These are phyloP conservation scores for Hypoxylon sp. DNA, from an alignment of 2,329 filamentous ascomycete genomes.

Conservation along the genomic window DNA sequence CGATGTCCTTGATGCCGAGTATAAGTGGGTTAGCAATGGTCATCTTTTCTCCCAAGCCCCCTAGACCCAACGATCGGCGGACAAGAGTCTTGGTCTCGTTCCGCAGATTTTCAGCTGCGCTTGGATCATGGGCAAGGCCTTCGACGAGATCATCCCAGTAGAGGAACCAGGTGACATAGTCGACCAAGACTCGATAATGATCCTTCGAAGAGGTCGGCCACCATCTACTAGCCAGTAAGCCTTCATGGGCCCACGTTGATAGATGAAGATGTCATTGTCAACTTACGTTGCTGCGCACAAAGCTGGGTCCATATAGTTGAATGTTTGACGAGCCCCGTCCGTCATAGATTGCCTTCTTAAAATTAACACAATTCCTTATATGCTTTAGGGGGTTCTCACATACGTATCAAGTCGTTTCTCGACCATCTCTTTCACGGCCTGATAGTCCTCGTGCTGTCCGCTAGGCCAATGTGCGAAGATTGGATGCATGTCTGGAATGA, in stretches of 20 bases:
- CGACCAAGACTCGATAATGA: slow-evolving; percentile 45
- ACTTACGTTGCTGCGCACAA: slow-evolving; percentile 50
- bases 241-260: neutral
- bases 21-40: slow-evolving; percentile 41
- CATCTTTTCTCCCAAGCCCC: slow-evolving; percentile 1
- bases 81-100: slow-evolving; percentile 47
- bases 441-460: slow-evolving; percentile 44
- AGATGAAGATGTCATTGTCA: neutral
- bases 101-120: slow-evolving; percentile 44
- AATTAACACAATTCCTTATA: slow-evolving; percentile 14
- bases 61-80: slow-evolving; percentile 32
- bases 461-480: slow-evolving; percentile 50
- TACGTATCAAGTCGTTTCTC: slow-evolving; percentile 46
- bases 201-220: slow-evolving; percentile 46
- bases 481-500: slow-evolving; percentile 49
- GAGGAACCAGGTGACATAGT: slow-evolving; percentile 50
- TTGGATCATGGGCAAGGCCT: slow-evolving; percentile 32
- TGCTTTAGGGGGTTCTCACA: slow-evolving; percentile 3
- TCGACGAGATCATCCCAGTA: slow-evolving; percentile 51
- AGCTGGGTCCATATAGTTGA: slow-evolving; percentile 45
- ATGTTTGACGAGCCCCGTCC: slow-evolving; percentile 38
- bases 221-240: slow-evolving; percentile 40
- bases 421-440: slow-evolving; percentile 38
- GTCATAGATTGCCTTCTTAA: slow-evolving; percentile 29
- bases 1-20: slow-evolving; percentile 43